These are phyloP conservation scores for Trichoderma sp. DNA, from an alignment of 2,329 filamentous ascomycete genomes.

Conservation along the genomic window DNA sequence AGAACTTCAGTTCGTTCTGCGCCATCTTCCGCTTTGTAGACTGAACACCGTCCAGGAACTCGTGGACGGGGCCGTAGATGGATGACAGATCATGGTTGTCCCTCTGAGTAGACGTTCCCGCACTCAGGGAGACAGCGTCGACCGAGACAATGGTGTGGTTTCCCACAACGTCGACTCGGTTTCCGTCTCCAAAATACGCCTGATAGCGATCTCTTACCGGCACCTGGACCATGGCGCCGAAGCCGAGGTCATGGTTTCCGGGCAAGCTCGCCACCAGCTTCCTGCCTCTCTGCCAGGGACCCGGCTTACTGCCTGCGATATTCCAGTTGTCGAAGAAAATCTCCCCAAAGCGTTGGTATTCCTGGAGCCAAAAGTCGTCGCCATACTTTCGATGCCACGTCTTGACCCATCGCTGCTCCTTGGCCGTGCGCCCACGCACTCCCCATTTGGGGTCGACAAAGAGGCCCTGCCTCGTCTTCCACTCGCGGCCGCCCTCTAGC, in stretches of 20 bases:
- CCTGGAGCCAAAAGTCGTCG: slow-evolving; percentile 77
- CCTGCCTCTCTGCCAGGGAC: slow-evolving; percentile 61
- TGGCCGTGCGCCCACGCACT: slow-evolving; percentile 43
- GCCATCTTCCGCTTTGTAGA: slow-evolving; percentile 64
- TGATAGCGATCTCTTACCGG: slow-evolving; percentile 80
- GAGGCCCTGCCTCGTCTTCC: slow-evolving; percentile 67
- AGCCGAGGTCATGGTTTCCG: slow-evolving; percentile 93
- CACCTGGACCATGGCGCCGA: slow-evolving; percentile 78
- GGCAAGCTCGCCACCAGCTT: slow-evolving; percentile 83
- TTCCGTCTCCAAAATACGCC: slow-evolving; percentile 86
- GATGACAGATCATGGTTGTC: slow-evolving; percentile 50
- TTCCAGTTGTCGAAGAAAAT: slow-evolving; percentile 77
- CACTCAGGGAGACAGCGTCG: slow-evolving; percentile 84
- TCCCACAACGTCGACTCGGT: slow-evolving; percentile 83
- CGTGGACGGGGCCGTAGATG: slow-evolving; percentile 72
- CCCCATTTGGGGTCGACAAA: slow-evolving; percentile 61
- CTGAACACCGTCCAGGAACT: slow-evolving; percentile 70
- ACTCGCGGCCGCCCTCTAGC: slow-evolving; percentile 94
- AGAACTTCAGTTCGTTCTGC: slow-evolving; percentile 63
- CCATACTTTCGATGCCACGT: slow-evolving; percentile 73
- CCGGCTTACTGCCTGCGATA: slow-evolving; percentile 51
- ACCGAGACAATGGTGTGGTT: slow-evolving; percentile 96
- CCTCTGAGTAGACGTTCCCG: slow-evolving; percentile 54
- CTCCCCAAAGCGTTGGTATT: slow-evolving; percentile 80
- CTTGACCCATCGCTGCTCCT: slow-evolving; percentile 56